Evolutionary conservation across 1,284 basidiomycete genomes (phyloP), one percentile per base, ranked within the genome.

Genomic region (Athelia sp.): DNA sequence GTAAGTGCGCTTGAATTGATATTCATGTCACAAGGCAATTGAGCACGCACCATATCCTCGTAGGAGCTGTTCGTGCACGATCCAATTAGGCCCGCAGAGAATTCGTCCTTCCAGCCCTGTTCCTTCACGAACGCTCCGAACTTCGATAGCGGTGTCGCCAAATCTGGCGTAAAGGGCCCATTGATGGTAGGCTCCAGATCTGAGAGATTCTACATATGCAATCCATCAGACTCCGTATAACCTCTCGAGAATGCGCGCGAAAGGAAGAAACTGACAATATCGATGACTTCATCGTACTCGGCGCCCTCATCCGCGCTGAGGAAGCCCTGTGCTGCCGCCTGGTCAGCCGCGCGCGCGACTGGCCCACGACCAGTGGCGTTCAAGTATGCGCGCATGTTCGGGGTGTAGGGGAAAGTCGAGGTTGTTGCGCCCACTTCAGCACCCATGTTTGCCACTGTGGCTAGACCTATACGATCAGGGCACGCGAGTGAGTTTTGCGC

Each of bases 61-160:
- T 99, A 99, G 23, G 97, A 99, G 46, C 96, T 98, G 84, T 99
- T 99, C 70, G 97, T 99, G 89, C 96, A 99, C 47, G 97, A 99
- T 52, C 97, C 96, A 67, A 99, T 99, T 52, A 99, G 84, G 54
- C 84, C 92, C 62, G 98, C 97, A 77, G 93, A 95, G 76, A 99
- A 86, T 69, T 99, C 96, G 55, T 84, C 76, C 44, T 96, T 96
- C 96, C 97, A 99, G 69, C 82, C 79, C 78, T 98, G 97, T 78
- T 93, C 87, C 82, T 93, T 93, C 61, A 93, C 93, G 61, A 85
- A 93, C 49, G 79, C 74, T 55, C 90, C 90, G 67, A 99, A 98
- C 78, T 96, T 90, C 68, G 96, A 98, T 64, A 99, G 81, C 55
- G 96, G 91, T 52, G 95, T 96, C 51, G 93, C 93, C 60, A 96